Evolutionary conservation across 331 rosid genomes (phyloP).

Genomic region (Dryas integrifolia): DNA sequence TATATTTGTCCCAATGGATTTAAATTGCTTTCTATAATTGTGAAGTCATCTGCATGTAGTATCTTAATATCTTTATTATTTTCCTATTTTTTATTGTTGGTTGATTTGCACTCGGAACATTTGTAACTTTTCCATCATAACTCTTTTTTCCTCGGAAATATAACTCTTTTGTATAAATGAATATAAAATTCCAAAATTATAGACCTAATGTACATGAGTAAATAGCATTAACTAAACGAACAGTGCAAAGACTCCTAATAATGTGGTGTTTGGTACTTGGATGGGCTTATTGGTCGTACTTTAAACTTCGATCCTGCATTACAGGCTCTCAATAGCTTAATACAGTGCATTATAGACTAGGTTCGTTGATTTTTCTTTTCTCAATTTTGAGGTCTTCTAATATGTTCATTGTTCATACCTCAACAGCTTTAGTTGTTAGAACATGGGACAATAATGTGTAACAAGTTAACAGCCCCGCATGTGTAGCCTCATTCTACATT

Average conservation of each 20-base stretch:
- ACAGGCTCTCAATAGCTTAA: not conserved
- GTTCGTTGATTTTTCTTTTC: not conserved
- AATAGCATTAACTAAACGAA: not conserved
- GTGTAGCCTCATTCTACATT: not conserved
- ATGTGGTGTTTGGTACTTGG: not conserved
- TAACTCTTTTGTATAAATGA: not conserved
- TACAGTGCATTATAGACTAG: not conserved
- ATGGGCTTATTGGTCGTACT: not conserved
- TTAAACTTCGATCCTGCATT: no score
- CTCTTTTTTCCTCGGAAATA: not conserved
- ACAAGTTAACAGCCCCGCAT: not conserved
- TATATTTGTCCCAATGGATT: constrained; percentile 4
- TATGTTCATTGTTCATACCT: not conserved
- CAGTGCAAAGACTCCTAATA: not conserved
- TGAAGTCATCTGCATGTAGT: not conserved
- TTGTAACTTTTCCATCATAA: not conserved
- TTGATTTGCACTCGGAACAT: not conserved
- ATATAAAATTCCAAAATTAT: not conserved
- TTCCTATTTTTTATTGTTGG: not conserved
- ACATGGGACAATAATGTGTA: not conserved
- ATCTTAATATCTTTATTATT: not conserved
- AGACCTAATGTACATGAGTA: not conserved
- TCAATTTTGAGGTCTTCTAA: not conserved
- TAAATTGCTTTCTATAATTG: not conserved
- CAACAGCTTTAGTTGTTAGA: not conserved